Conservation (phyloP, 768 basidiomycete species). For the Postia placenta region DNA sequence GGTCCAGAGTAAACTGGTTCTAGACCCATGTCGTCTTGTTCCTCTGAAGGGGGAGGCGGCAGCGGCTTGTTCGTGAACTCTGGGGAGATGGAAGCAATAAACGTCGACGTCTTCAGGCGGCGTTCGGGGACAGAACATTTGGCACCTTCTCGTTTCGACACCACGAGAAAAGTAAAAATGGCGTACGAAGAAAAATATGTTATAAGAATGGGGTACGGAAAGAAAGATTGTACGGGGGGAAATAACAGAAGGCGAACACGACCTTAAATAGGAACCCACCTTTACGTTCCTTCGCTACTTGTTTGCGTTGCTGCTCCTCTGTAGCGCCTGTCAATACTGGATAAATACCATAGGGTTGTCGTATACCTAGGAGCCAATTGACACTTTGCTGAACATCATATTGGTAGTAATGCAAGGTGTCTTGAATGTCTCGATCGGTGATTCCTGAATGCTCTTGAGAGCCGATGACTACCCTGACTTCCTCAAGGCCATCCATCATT, state of each 20-base stretch:
- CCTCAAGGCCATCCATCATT: conserved; percentile 66
- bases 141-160: conserved; percentile 7
- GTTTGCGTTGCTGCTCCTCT: conserved; percentile 68
- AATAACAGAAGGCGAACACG: neutral
- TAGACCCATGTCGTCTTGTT: conserved; percentile 1
- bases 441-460: conserved; percentile 57
- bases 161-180: conserved; percentile 11
- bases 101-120: neutral
- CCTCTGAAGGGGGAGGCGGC: conserved; percentile 16
- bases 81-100: conserved; percentile 1
- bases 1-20: neutral
- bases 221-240: neutral
- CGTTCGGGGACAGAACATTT: neutral
- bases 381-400: conserved; percentile 80
- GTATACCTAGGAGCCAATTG: conserved; percentile 68
- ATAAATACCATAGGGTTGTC: neutral
- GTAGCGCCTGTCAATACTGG: neutral
- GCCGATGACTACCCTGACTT: conserved; percentile 65
- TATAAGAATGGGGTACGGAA: conserved; percentile 26
- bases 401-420: conserved; percentile 81
- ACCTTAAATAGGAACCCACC: conserved; percentile 51
- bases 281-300: conserved; percentile 67
- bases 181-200: conserved; percentile 14
- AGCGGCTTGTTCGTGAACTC: conserved; percentile 18
- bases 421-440: conserved; percentile 68